Base-by-base conservation (phyloP, 176 grass and related monocot genomes). In the Aegilops bicornis region DNA sequence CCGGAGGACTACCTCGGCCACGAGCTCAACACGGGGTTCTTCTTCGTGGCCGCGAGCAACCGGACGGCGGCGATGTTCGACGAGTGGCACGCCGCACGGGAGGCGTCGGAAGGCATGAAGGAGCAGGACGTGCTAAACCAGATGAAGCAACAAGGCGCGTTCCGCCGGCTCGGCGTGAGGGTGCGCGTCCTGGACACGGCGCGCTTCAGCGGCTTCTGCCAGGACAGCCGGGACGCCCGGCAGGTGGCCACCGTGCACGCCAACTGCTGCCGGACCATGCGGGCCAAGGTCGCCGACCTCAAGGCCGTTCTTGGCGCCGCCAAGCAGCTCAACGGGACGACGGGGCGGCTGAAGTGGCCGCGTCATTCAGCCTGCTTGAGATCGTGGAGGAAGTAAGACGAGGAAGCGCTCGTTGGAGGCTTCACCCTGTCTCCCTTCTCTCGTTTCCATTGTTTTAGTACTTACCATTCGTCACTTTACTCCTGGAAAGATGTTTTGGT, bases 131-230 rank as follows among this genome's bases (percentile, higher is more conserved):
- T 92, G 83, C 88, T 97, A 9, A 90, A 86, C 86, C 29, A 9
- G 77, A 88, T 97, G 79, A 81, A 80, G 89, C 91, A 85, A 10
- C 85, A 35, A 64, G 90, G 90, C 60, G 86, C 71, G 82, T 85
- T 94, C 79, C 56, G 30, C 6, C 84, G 58, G 79, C 82, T 92
- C 50, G 90, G 86, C 69, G 59, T 97, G 74, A 66, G 70, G 65
- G 90, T 86, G 52, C 89, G 90, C 67, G 89, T 90, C 83, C 87
- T 97, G 14, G 92, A 97, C 88, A 90, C 92, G 78, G 81, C 74
- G 47, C 89, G 85, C 80, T 94, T 97, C 88, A 87, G 92, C 76
- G 92, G 95, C 3, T 90, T 97, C 90, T 97, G 92, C 70, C 86
- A 94, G 76, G 87, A 91, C 73, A 87, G 87, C 62, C 82, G 79